Evolutionary conservation across 192 early-diverging fungal species (phyloP), one percentile per base, ranked within the genome.

Genomic region (Umbelopsis ramanniana): DNA sequence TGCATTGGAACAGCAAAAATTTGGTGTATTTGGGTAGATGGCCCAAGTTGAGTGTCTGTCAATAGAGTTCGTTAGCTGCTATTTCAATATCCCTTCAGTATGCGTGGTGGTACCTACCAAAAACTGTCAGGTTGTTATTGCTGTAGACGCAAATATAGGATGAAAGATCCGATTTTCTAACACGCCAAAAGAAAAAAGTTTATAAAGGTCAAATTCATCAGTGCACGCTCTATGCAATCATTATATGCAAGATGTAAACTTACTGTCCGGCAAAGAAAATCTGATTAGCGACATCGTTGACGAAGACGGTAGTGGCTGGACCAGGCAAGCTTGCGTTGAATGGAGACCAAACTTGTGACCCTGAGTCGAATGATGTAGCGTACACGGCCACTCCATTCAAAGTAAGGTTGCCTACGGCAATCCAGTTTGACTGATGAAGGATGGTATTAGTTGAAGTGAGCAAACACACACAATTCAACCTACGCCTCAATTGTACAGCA

Each of bases 201-300:
- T 43, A 1, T 15, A 50, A 50, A n/a, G 5, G 48, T 50, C n/a
- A 50, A n/a, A 3, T 9, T 50, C 46, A 46, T 46, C 46, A 17
- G 29, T 3, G 1, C 29, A 2, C 29, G 29, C 29, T 29, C 29
- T 43, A 43, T 43, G 11, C 1, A 2, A 43, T 6, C 11, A 7
- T 4, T 50, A n/a, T 15, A 3, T 17, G 14, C 9, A 50, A 19
- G 48, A 17, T 50, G 48, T 50, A n/a, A 9, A 63, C 57, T 63
- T 68, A 79, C 73, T 83, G 72, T 66, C 84, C 84, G 26, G 80
- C 82, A 53, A 83, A 75, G 43, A 72, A 76, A 43, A 80, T 17
- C 19, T 63, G 57, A 37, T 70, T 50, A 6, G 53, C 48, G 14
- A 29, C 47, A 50, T 70, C 48, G 48, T 50, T 70, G 23, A 53